Conservation (phyloP, 441 rosid species). For the Heliophila coronopifolia region DNA sequence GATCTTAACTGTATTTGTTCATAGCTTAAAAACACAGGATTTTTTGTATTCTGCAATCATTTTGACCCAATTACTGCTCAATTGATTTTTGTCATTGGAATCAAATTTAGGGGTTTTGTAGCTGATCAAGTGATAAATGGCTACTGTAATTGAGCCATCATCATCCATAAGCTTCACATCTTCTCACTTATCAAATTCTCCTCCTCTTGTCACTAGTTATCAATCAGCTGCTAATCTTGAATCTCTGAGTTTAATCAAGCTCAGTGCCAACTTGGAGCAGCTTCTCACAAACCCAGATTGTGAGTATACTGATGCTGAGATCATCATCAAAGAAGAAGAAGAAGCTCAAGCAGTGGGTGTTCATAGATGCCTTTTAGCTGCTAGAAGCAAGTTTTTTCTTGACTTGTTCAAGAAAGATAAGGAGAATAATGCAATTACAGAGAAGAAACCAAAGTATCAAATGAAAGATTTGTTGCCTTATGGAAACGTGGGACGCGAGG, state of each 20-base stretch:
- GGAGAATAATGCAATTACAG: slow-evolving; percentile 25
- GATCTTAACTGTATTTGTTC: slow-evolving; percentile 1
- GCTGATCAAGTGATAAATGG: slow-evolving; percentile 14
- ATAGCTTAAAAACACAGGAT: background rate
- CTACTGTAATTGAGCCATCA: slow-evolving; percentile 24
- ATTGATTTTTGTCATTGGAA: background rate
- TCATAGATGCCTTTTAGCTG: slow-evolving; percentile 75
- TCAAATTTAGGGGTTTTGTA: slow-evolving; percentile 7
- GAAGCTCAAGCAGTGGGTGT: slow-evolving; percentile 40
- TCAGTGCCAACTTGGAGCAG: slow-evolving; percentile 62
- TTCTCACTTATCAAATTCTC: slow-evolving; percentile 15
- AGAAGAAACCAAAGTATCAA: slow-evolving; percentile 41
- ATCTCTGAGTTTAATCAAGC: slow-evolving; percentile 55
- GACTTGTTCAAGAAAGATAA: slow-evolving; percentile 48
- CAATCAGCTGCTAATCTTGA: slow-evolving; percentile 52
- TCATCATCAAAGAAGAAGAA: slow-evolving; percentile 59
- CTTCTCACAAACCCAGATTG: slow-evolving; percentile 42
- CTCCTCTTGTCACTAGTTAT: slow-evolving; percentile 10
- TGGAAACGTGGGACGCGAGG: slow-evolving; percentile 67
- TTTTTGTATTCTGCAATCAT: too few species aligned
- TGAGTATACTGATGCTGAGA: slow-evolving; percentile 67
- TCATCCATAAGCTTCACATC: slow-evolving; percentile 26
- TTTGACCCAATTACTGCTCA: background rate
- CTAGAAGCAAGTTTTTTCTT: slow-evolving; percentile 63
- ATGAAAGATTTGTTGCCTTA: slow-evolving; percentile 48